These are phyloP conservation scores for Cryphonectria carpinicola DNA, from an alignment of 2,329 filamentous ascomycete species.

Conservation along the genomic window DNA sequence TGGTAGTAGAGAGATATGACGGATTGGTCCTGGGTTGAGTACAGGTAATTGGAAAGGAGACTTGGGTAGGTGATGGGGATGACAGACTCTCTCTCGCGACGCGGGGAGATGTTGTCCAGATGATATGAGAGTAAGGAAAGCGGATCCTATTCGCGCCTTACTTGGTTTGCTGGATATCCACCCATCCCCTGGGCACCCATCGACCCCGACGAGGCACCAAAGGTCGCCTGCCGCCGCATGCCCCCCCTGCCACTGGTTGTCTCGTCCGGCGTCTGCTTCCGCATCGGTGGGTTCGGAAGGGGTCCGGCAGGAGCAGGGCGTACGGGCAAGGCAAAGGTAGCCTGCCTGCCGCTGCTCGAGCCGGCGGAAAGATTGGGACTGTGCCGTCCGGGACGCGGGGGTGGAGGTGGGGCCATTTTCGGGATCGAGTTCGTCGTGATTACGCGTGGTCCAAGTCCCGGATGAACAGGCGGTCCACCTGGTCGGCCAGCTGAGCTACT, in stretches of 20 bases:
- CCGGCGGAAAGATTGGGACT: constrained; percentile 37
- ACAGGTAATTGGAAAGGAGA: constrained; percentile 18
- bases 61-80: constrained; percentile 1
- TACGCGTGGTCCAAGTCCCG: constrained; percentile 57
- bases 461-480: constrained; percentile 50
- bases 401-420: constrained; percentile 45
- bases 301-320: constrained; percentile 63
- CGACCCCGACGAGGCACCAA: constrained; percentile 51
- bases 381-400: constrained; percentile 21
- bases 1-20: constrained; percentile 20
- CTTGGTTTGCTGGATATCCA: constrained; percentile 37
- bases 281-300: constrained; percentile 63
- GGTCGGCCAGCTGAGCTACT: constrained; percentile 50
- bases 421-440: constrained; percentile 58
- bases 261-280: constrained; percentile 61
- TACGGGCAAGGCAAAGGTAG: constrained; percentile 66
- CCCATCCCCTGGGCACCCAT: constrained; percentile 34
- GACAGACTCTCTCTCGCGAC: not conserved
- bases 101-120: not conserved
- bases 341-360: constrained; percentile 48
- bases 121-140: constrained; percentile 23
- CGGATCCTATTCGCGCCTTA: constrained; percentile 36
- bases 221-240: constrained; percentile 57
- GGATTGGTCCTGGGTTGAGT: constrained; percentile 11
- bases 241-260: constrained; percentile 47